Base-by-base conservation (phyloP, 257 asterid species). In the Przewalskia tangutica region DNA sequence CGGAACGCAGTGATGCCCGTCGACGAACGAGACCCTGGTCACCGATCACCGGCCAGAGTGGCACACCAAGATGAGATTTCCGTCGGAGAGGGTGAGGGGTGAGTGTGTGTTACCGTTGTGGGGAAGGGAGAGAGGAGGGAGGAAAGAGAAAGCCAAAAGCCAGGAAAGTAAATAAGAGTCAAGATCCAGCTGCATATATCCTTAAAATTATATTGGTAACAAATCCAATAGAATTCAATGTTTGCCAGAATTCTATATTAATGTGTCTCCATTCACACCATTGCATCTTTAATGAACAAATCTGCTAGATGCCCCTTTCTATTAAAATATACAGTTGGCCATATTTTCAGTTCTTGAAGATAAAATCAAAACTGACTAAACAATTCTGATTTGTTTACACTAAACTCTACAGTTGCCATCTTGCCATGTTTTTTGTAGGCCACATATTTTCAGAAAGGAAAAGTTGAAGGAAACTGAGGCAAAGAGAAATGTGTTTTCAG, bases 181-280 rank as follows among this genome's bases (percentile, higher is more conserved):
- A 73, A 48, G 60, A 73, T 73, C 60, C 79, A 13, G 79, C 79
- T 23, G 7, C 60, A 46, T 73, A 73, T 73, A 23, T 73, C 23
- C 60, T 73, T 73, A 17, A 73, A 48, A 73, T 71, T 11, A 20
- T 71, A 11, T 73, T 73, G 10, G 42, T 11, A 46, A 73, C 18
- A 20, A 73, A 73, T 46, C 20, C 79, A 73, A 73, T 73, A 6
- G n/a, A 73, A 73, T 73, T 48, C 79, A 73, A 73, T 73, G 20
- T 71, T 46, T 46, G 11, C 11, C 42, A 71, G 42, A 71, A 6
- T 71, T 71, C 59, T 20, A 71, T 73, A 73, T 20, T 73, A 44
- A 18, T 27, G 60, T 3, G 44, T 50, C 60, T 73, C 79, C n/a
- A 73, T 13, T 73, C 42, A 73, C 79, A 73, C 44, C 51, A 38